Conservation (phyloP, 306 rosid species). For the Medicago truncatula region DNA sequence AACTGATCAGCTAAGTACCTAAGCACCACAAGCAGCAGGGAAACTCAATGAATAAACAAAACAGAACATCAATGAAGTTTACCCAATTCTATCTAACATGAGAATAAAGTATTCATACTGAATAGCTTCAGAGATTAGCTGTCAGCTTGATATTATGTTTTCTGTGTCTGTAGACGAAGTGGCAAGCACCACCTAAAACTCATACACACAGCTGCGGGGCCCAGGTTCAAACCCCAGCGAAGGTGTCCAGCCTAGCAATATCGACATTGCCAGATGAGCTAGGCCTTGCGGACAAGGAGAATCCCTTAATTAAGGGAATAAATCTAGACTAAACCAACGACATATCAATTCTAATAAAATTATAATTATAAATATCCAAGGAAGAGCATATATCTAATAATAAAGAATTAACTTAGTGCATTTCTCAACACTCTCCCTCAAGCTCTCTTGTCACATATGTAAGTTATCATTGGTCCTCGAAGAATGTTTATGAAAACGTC, state of each 20-base stretch:
- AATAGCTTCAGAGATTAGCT: not conserved
- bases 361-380: not conserved
- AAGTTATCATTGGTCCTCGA: not conserved
- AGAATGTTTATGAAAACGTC: not conserved
- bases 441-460: not conserved
- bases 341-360: not conserved
- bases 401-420: not conserved
- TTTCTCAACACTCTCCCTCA: not conserved
- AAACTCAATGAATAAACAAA: slow-evolving; percentile 37
- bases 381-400: not conserved
- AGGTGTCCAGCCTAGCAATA: too few relatives aligned
- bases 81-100: slow-evolving; percentile 4
- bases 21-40: slow-evolving; percentile 38
- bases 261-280: too few relatives aligned
- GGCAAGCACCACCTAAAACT: too few relatives aligned
- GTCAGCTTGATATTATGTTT: not conserved
- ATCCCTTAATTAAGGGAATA: not conserved
- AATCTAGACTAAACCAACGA: not conserved
- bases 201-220: too few relatives aligned
- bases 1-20: slow-evolving; percentile 88
- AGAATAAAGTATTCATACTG: not conserved
- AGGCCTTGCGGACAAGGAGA: not conserved
- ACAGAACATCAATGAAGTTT: slow-evolving; percentile 22
- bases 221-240: too few relatives aligned
- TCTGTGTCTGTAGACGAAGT: too few relatives aligned